Evolutionary conservation across 306 rosid genomes (phyloP).

Genomic region (Gastrolobium villosum): DNA sequence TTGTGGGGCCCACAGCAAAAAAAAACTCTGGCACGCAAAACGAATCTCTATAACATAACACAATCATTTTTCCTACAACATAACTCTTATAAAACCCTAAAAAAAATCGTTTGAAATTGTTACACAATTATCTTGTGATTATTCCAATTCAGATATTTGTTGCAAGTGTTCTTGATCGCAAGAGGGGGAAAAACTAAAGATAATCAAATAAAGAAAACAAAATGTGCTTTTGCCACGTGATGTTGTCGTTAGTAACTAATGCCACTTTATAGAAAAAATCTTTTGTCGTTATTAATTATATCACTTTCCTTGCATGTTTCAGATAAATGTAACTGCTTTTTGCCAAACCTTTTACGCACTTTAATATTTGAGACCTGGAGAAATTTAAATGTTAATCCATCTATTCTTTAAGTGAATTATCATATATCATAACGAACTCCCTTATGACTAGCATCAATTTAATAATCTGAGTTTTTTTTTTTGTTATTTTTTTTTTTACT

Average conservation of each 20-base stretch:
- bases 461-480: not conserved
- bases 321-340: conserved; percentile 21
- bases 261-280: no score
- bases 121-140: not conserved
- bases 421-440: not conserved
- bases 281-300: no score
- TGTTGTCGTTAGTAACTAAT: not conserved
- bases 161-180: not conserved
- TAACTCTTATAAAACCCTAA: no score
- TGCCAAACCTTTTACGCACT: not conserved
- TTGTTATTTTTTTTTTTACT: no score
- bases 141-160: no score
- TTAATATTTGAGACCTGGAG: conserved; percentile 50
- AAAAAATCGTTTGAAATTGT: not conserved
- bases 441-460: conserved; percentile 7
- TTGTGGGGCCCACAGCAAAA: no score
- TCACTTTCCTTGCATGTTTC: not conserved
- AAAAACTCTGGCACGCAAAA: no score
- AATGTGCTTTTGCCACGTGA: not conserved
- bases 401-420: conserved; percentile 27
- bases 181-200: not conserved
- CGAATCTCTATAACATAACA: no score
- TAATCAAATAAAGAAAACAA: not conserved
- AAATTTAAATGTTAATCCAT: not conserved
- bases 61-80: no score